phyloP scores from a whole-genome alignment of 495 filamentous ascomycete species.

The Pyronema domesticum region DNA sequence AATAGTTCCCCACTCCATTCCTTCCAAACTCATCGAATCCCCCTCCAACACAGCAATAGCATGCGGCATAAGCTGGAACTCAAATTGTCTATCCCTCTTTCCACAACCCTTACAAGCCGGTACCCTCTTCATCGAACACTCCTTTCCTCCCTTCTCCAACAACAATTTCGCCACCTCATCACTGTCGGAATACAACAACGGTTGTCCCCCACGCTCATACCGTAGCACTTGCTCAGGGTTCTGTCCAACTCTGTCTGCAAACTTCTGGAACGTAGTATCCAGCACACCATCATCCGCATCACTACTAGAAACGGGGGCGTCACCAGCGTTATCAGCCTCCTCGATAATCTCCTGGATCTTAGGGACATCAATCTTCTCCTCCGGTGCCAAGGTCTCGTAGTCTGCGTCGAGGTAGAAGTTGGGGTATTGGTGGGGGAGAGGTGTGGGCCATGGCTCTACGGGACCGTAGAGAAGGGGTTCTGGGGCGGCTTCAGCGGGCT shows the following conservation, averaged over 20 bases:
- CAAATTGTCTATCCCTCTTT: conserved; percentile 52
- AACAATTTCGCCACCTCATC: conserved; percentile 58
- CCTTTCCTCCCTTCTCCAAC: conserved; percentile 12
- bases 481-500: conserved; percentile 27
- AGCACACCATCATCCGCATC: conserved; percentile 66
- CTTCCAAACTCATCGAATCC: conserved; percentile 58
- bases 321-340: conserved; percentile 35
- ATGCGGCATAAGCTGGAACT: conserved; percentile 77
- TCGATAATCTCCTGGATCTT: conserved; percentile 30
- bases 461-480: conserved; percentile 23
- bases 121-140: conserved; percentile 31
- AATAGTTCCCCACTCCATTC: conserved; percentile 99
- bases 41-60: conserved; percentile 74
- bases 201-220: conserved; percentile 70
- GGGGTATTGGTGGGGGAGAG: conserved; percentile 53
- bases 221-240: conserved; percentile 90
- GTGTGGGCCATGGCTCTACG: conserved; percentile 58
- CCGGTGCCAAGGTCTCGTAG: conserved; percentile 61
- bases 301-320: conserved; percentile 38
- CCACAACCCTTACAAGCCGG: conserved; percentile 65
- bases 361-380: conserved; percentile 29
- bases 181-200: conserved; percentile 60
- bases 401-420: conserved; percentile 76
- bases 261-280: conserved; percentile 78
- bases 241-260: conserved; percentile 71